Percentiles rank a stretch among this genome's conserved stretches.
phyloP scores from a whole-genome alignment of 345 rosid species.

The Gossypium arboreum region DNA sequence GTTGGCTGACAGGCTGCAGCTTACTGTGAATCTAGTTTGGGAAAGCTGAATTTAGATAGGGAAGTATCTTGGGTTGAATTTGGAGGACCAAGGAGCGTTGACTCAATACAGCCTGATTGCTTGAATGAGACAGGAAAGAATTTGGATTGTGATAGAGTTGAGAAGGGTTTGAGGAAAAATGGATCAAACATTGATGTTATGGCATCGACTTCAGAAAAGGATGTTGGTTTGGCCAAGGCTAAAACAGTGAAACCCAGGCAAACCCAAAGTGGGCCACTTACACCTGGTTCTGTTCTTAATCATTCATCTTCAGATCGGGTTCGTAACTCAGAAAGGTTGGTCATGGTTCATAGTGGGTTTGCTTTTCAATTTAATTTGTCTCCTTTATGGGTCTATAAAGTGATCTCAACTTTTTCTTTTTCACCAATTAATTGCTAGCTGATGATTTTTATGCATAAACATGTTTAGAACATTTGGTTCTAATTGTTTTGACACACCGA shows the following conservation, averaged over 20 bases:
- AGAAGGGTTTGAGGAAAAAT: slow-evolving; percentile 39
- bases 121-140: slow-evolving; percentile 48
- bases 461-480: slow-evolving; percentile 8
- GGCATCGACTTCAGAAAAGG: slow-evolving; percentile 52
- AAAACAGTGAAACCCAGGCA: slow-evolving; percentile 60
- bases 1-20: slow-evolving; percentile 32
- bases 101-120: slow-evolving; percentile 34
- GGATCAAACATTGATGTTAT: slow-evolving; percentile 44
- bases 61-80: slow-evolving; percentile 34
- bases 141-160: slow-evolving; percentile 41
- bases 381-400: not conserved
- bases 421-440: not conserved
- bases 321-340: slow-evolving; percentile 64
- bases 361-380: not conserved
- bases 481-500: not conserved
- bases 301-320: slow-evolving; percentile 60
- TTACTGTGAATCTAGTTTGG: slow-evolving; percentile 23
- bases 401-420: not conserved
- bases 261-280: slow-evolving; percentile 87
- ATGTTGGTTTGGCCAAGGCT: slow-evolving; percentile 38
- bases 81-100: slow-evolving; percentile 27
- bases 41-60: slow-evolving; percentile 29
- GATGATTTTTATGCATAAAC: not conserved
- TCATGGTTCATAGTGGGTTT: slow-evolving; percentile 10
- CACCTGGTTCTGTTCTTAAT: slow-evolving; percentile 48